These are phyloP conservation scores for Filobasidium wieringae DNA, from an alignment of 768 basidiomycete genomes.

Conservation along the genomic window DNA sequence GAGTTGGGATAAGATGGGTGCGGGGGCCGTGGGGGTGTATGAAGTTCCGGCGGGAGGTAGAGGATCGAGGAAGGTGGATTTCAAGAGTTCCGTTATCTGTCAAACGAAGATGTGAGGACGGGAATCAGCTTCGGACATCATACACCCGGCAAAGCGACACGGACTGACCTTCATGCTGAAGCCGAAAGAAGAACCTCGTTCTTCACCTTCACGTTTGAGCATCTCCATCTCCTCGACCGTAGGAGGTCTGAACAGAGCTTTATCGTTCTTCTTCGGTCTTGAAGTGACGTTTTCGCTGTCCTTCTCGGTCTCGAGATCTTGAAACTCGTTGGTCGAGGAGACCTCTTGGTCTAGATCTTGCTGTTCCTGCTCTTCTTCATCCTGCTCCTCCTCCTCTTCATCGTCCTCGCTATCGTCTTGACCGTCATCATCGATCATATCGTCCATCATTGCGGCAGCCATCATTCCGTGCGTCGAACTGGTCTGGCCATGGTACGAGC, in stretches of 20 bases:
- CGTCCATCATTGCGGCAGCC: conserved; percentile 10
- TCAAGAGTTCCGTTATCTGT: conserved; percentile 33
- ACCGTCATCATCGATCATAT: conserved; percentile 18
- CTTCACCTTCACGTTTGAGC: conserved; percentile 53
- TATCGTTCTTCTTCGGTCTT: conserved; percentile 12
- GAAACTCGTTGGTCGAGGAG: neutral
- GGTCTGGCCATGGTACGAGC: conserved; percentile 2
- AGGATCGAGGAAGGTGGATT: conserved; percentile 26
- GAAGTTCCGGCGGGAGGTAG: conserved; percentile 1
- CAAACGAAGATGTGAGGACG: conserved; percentile 60
- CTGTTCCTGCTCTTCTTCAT: conserved; percentile 11
- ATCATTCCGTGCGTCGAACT: conserved; percentile 14
- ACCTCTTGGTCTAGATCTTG: neutral
- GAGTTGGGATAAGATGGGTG: conserved; percentile 45
- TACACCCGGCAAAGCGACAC: neutral
- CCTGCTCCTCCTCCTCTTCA: conserved; percentile 19
- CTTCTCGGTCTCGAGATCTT: conserved; percentile 7
- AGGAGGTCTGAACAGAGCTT: conserved; percentile 34
- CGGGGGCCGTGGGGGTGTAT: conserved; percentile 11
- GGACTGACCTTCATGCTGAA: conserved; percentile 9
- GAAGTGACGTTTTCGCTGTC: conserved; percentile 16
- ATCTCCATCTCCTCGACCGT: conserved; percentile 50
- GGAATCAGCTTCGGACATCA: conserved; percentile 39
- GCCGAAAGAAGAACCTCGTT: conserved; percentile 7
- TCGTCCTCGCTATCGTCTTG: conserved; percentile 15